Percentiles rank a stretch among this genome's conserved stretches.
These are phyloP conservation scores for Wallacemonas sp. DNA, from an alignment of 208 protist species.

Conservation along the genomic window DNA sequence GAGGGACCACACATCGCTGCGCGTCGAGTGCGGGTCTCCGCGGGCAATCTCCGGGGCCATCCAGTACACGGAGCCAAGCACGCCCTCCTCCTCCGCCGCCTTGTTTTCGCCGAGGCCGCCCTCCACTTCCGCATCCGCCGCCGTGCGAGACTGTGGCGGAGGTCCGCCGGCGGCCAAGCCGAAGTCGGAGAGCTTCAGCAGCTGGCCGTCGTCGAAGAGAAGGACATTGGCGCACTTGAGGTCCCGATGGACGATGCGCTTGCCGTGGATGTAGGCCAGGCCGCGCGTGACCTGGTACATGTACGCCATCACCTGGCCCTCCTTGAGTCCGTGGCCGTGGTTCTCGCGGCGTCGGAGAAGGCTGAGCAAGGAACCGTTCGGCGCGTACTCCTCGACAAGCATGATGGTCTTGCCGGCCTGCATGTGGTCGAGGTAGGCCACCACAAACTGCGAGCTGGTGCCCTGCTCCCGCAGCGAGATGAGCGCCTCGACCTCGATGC, in stretches of 20 bases:
- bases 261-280: conserved; percentile 66
- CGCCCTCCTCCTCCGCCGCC: conserved; percentile 24
- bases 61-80: conserved; percentile 86
- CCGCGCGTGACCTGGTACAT: conserved; percentile 65
- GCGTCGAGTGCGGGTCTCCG: conserved; percentile 40
- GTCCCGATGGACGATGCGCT: conserved; percentile 82
- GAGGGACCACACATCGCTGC: conserved; percentile 82
- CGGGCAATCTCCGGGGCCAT: conserved; percentile 73
- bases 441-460: conserved; percentile 35
- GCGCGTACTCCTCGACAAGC: conserved; percentile 77
- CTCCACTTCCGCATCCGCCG: conserved; percentile 4
- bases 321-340: conserved; percentile 20
- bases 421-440: conserved; percentile 86
- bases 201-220: conserved; percentile 43
- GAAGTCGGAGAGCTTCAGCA: conserved; percentile 91
- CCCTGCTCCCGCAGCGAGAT: conserved; percentile 44
- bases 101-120: not conserved
- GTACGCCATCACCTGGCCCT: conserved; percentile 37
- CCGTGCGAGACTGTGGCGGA: not conserved
- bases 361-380: conserved; percentile 60
- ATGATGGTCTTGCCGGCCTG: conserved; percentile 55
- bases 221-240: conserved; percentile 90
- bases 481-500: conserved; percentile 71
- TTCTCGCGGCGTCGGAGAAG: conserved; percentile 29
- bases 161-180: conserved; percentile 54